A percentile compares a stretch with the other conserved stretches of the same genome.
phyloP scores from a whole-genome alignment of 306 rosid species.

The Adenanthera pavonina region DNA sequence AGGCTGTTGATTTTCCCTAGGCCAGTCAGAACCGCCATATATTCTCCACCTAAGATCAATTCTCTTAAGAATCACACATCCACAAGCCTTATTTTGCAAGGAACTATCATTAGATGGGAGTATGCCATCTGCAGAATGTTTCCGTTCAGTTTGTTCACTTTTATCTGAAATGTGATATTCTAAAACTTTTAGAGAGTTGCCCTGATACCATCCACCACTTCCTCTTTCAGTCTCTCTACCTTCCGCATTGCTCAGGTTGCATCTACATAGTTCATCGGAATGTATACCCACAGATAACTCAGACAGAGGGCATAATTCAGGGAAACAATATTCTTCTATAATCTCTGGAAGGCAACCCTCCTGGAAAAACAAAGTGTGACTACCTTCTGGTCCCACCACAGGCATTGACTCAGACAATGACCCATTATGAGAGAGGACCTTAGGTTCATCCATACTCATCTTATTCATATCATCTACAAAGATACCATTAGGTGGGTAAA shows the following conservation, averaged over 20 bases:
- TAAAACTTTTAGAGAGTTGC: conserved; percentile 54
- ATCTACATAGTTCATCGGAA: conserved; percentile 54
- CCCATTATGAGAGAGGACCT: conserved; percentile 47
- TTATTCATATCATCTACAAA: conserved; percentile 47
- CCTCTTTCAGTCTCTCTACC: conserved; percentile 59
- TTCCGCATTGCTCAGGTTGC: conserved; percentile 45
- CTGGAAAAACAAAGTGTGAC: conserved; percentile 57
- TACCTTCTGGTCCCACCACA: conserved; percentile 53
- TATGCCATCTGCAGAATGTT: conserved; percentile 43
- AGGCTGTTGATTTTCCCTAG: conserved; percentile 47
- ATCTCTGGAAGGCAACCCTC: conserved; percentile 66
- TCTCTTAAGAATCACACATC: conserved; percentile 71
- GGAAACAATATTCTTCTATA: conserved; percentile 73
- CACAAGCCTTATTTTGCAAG: conserved; percentile 51
- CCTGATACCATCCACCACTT: conserved; percentile 80
- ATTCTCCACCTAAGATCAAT: conserved; percentile 87
- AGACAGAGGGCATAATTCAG: conserved; percentile 62
- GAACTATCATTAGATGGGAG: conserved; percentile 49
- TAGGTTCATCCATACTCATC: conserved; percentile 51
- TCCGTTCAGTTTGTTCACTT: conserved; percentile 40
- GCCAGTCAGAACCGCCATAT: conserved; percentile 83
- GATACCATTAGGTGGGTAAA: conserved; percentile 55
- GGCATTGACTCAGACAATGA: conserved; percentile 53
- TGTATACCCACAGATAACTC: conserved; percentile 60
- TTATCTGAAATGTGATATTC: conserved; percentile 80